Base-by-base conservation (phyloP, 2,329 filamentous ascomycete species). In the Huntiella savannae region DNA sequence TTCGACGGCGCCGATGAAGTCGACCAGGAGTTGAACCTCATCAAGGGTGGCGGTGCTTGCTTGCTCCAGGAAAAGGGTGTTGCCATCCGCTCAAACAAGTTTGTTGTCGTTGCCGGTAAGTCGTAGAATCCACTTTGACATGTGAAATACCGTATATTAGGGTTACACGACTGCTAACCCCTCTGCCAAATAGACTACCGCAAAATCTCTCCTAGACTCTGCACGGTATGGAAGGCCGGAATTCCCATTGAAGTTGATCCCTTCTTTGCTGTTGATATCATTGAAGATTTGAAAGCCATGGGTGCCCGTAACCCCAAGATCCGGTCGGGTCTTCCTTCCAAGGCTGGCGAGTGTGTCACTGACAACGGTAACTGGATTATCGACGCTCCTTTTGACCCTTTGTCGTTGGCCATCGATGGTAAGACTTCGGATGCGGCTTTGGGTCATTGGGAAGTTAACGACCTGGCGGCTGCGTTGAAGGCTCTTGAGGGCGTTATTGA, bases 1-100 rank as follows among this genome's bases (percentile, higher is more conserved):
- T 98, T 98, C 59, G 91, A 98, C 58, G 91, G 91, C 46, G 91
- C 91, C 3, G 91, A 98, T 60, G 91, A 98, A 66, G 86, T 98
- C 32, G 91, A 98, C 59, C 78, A 84, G 40, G 82, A 92, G 45
- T 65, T 98, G 50, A 98, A 96, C 63, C 85, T 88, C 58, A 96
- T 98, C 67, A 96, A 96, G 67, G 91, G 91, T 46, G 91, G 91
- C 43, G 91, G 91, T 49, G 91, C 86, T n/a, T 98, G 91, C 63
- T 65, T 96, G 48, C 93, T 94, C 66, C 91, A 96, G 62, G 91
- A 98, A 66, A 98, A 98, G 68, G 70, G 98, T 33, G 87, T 98
- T 4, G 87, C 87, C 4, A 75, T 84, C 50, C 75, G 81, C 43
- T 80, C 85, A 3, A 82, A 77, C 62, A 82, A 83, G 58, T 94